A percentile compares a stretch with the other conserved stretches of the same genome.
Evolutionary conservation across 75 land plant genomes (phyloP).

Genomic region (Larix kaempferi): DNA sequence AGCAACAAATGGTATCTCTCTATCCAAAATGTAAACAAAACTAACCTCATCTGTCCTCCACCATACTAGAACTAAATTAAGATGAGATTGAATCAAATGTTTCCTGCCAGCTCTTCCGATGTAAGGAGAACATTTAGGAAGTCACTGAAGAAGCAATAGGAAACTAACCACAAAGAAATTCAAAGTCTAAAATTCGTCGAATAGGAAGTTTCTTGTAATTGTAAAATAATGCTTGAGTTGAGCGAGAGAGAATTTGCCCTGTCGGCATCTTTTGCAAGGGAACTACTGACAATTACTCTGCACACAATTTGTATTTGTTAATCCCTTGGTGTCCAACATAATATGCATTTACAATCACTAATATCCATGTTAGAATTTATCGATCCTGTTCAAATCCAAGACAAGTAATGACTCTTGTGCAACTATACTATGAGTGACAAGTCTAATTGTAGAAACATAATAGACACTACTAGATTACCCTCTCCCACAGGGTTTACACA

Average conservation of each 20-base stretch:
- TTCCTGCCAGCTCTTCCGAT: not conserved
- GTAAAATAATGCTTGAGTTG: constrained; percentile 91
- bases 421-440: not conserved
- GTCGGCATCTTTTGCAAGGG: constrained; percentile 37
- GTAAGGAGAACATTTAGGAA: not conserved
- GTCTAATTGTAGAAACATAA: not conserved
- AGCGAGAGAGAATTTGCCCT: constrained; percentile 80
- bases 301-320: not conserved
- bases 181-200: constrained; percentile 96
- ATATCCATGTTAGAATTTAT: not conserved
- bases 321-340: not conserved
- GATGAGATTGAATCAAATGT: not conserved
- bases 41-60: not conserved
- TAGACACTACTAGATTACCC: not conserved
- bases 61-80: not conserved
- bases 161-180: constrained; percentile 82
- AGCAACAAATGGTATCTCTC: constrained; percentile 96
- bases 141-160: not conserved
- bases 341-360: not conserved
- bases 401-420: not conserved
- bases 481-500: not conserved
- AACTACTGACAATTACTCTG: not conserved
- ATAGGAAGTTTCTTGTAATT: constrained; percentile 97
- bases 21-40: constrained; percentile 34
- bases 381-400: not conserved